Percentiles rank a stretch among this genome's conserved stretches.
Conservation (phyloP, 208 protist species). For the Wallacemonas rigidus region DNA sequence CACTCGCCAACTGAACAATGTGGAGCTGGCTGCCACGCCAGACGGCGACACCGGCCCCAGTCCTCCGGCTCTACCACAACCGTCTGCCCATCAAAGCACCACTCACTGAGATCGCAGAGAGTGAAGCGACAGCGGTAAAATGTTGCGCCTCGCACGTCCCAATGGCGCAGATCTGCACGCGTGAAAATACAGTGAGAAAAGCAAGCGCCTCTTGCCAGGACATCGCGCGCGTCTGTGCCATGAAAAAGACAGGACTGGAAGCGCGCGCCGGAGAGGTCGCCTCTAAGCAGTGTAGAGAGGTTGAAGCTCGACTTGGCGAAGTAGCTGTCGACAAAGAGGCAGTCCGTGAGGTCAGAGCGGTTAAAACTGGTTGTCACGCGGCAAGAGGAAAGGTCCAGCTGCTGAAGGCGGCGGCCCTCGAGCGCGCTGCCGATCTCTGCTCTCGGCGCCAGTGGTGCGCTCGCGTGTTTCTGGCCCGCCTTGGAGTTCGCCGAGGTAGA, state of each 20-base stretch:
- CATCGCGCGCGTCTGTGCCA: constrained; percentile 34
- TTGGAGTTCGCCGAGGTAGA: no score
- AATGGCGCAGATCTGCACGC: constrained; percentile 54
- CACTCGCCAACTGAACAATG: constrained; percentile 36
- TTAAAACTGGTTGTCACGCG: constrained; percentile 70
- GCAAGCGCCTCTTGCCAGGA: constrained; percentile 37
- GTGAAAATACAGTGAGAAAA: constrained; percentile 82
- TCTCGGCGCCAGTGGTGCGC: constrained; percentile 22
- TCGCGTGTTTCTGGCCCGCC: not conserved
- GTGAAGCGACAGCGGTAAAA: constrained; percentile 81
- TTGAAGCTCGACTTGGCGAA: constrained; percentile 73
- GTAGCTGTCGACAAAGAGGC: constrained; percentile 35
- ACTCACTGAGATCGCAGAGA: constrained; percentile 64
- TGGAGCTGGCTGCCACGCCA: constrained; percentile 43
- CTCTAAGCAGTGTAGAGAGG: constrained; percentile 35
- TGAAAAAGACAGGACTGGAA: constrained; percentile 83
- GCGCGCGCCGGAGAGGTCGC: constrained; percentile 47
- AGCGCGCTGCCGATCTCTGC: constrained; percentile 55
- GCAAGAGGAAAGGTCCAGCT: constrained; percentile 52
- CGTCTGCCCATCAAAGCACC: constrained; percentile 75
- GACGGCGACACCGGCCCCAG: constrained; percentile 62
- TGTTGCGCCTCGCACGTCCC: constrained; percentile 70
- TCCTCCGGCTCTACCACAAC: constrained; percentile 59
- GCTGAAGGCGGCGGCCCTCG: constrained; percentile 63
- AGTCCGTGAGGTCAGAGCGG: constrained; percentile 52